Evolutionary conservation across 345 rosid genomes (phyloP).

Genomic region (Eucalyptus rudis): DNA sequence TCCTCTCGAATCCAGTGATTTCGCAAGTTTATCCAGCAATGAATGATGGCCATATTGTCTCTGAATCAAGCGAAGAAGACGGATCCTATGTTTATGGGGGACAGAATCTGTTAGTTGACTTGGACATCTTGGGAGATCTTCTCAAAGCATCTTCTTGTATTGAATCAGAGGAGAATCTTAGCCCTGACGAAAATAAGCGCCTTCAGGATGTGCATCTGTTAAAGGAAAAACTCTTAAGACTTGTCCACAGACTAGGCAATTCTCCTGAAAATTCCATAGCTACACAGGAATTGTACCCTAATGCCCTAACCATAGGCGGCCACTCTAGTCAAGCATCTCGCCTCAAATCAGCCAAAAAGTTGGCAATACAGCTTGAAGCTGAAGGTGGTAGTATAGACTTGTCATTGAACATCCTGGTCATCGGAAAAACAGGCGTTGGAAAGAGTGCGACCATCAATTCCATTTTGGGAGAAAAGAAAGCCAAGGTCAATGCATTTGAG

Average conservation of each 20-base stretch:
- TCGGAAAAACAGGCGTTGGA: slow-evolving; percentile 83
- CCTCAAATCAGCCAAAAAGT: slow-evolving; percentile 15
- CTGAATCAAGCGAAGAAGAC: neutral
- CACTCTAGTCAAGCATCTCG: slow-evolving; percentile 7
- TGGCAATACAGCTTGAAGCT: slow-evolving; percentile 25
- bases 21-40: neutral
- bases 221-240: slow-evolving; percentile 48
- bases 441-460: slow-evolving; percentile 79
- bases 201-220: slow-evolving; percentile 29
- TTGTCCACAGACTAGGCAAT: slow-evolving; percentile 24
- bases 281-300: slow-evolving; percentile 21
- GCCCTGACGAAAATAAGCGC: slow-evolving; percentile 31
- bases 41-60: neutral
- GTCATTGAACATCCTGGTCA: slow-evolving; percentile 47
- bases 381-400: slow-evolving; percentile 28
- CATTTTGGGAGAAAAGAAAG: slow-evolving; percentile 42
- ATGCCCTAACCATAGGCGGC: slow-evolving; percentile 9
- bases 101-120: neutral
- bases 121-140: neutral
- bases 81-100: neutral
- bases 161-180: slow-evolving; percentile 4
- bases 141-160: slow-evolving; percentile 6
- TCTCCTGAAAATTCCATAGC: slow-evolving; percentile 30
- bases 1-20: neutral
- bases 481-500: slow-evolving; percentile 35